These are phyloP conservation scores for Orobanche coerulescens DNA, from an alignment of 257 asterid genomes.

Conservation along the genomic window DNA sequence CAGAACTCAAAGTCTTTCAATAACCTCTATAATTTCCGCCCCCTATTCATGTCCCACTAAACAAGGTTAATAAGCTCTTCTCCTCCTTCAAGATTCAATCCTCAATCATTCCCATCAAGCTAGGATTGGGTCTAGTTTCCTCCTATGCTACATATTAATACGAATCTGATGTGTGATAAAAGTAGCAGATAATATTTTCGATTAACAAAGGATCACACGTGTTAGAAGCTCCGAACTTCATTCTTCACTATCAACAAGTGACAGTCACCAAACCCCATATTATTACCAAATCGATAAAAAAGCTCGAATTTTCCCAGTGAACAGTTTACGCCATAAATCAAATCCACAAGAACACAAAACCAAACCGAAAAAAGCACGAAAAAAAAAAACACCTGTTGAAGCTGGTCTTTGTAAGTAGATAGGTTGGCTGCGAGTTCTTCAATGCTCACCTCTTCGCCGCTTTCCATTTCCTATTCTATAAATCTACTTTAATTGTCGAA, in stretches of 20 bases:
- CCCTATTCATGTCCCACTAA: not conserved
- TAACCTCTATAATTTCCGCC: not conserved
- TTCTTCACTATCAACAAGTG: not conserved
- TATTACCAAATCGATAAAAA: not conserved
- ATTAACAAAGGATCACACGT: conserved; percentile 1
- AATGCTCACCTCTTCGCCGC: conserved; percentile 67
- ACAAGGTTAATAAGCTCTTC: not conserved
- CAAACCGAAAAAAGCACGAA: not conserved
- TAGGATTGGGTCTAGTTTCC: not conserved
- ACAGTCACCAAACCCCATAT: not conserved
- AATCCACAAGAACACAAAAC: not conserved
- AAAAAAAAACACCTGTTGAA: conserved; percentile 63
- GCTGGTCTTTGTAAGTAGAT: conserved; percentile 84
- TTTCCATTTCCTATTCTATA: conserved; percentile 25
- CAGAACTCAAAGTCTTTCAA: not conserved
- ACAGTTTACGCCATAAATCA: not conserved
- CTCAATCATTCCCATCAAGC: not conserved
- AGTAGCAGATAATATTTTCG: not conserved
- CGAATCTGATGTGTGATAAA: not conserved
- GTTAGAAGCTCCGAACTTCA: not conserved
- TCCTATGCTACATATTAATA: not conserved
- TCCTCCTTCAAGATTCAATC: not conserved
- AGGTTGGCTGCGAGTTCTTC: conserved; percentile 83
- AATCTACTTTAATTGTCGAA: not conserved
- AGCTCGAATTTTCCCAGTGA: not conserved